Evolutionary conservation across 2,329 filamentous ascomycete genomes (phyloP), one percentile per base, ranked within the genome.

Genomic region (Emergomyces orientalis): DNA sequence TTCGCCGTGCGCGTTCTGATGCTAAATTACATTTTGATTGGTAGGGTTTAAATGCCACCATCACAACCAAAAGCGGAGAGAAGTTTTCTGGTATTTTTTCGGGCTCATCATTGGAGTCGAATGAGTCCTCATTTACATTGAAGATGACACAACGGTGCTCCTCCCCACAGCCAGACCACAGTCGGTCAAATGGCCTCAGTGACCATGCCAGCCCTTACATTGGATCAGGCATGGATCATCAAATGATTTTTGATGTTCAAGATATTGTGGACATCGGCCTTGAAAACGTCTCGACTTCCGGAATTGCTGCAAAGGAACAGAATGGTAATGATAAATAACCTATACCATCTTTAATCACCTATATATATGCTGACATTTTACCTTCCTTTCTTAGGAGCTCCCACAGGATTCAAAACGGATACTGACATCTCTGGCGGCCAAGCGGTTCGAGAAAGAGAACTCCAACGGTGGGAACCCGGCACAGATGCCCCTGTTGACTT

Each of bases 401-500:
- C 85, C 51, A 77, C 83, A 63, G 83, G 81, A 30, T 97, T 97
- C 78, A 87, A 88, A 66, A 97, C 93, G 30, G 93, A 97, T 72
- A 81, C 85, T 41, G 90, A 94, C 70, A 97, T 97, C 66, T 94
- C 92, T 8, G 89, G 88, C 67, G 84, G 83, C 69, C 84, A 87
- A 66, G 78, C 82, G 55, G 81, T 85, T 58, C 85, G 84, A 63
- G 90, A 96, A 75, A 86, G 91, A 64, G 81, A 85, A 60, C 80
- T 97, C 49, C 87, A 96, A 72, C 87, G 83, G 69, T 97, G 92
- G 91, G 85, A 91, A 62, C 86, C 90, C 7, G 87, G 86, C 67
- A 75, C 82, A 4, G 86, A 87, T 65, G 73, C 75, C 4, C 82
- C 82, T 34, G 74, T 84, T 49, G 88, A 92, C 71, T 81, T 89